Evolutionary conservation across 371 early-diverging fungal species (phyloP), one percentile per base, ranked within the genome.

Genomic region (Mortierella sp.): DNA sequence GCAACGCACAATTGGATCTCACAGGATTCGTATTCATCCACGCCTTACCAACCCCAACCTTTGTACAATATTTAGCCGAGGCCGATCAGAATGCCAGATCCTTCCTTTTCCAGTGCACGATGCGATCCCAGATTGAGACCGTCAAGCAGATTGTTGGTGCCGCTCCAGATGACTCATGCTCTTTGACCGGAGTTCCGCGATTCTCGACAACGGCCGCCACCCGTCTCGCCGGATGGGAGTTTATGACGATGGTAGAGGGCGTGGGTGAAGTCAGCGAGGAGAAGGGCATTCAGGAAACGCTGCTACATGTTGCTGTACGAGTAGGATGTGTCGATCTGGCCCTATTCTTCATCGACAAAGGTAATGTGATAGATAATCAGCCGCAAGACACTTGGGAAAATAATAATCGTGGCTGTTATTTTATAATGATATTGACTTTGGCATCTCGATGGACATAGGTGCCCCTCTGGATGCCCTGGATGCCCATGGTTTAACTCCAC

Each of bases 311-410:
- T 65, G 79, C 79, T 85, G 86, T 72, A 88, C 93, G 50, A 88
- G 85, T 79, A 88, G 89, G 46, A 91, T 88, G 61, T 87, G 82
- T 44, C 81, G 79, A 24, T 84, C 92, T 61, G 82, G 75, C n/a
- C 54, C 54, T 60, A 85, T 72, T 79, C 60, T 79, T 72, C 49
- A 72, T 79, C 44, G 64, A 50, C 53, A 63, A 67, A 59, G 79
- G 79, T 67, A 70, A 42, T 4, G 3, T n/a, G 17, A 19, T 17
- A 14, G 12, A 6, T 17, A n/a, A 34, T 7, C 60, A 11, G 21
- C 21, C 46, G 17, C 47, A 26, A 14, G 8, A 31, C 42, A 31
- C 4, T 17, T 24, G 4, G 23, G n/a, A 17, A 24, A 15, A 27
- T 17, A 19, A 4, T 39, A 3, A 15, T 50, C 11, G 14, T 53